Base-by-base conservation (phyloP, 352 stramenopile species). In the Peronospora belbahrii region DNA sequence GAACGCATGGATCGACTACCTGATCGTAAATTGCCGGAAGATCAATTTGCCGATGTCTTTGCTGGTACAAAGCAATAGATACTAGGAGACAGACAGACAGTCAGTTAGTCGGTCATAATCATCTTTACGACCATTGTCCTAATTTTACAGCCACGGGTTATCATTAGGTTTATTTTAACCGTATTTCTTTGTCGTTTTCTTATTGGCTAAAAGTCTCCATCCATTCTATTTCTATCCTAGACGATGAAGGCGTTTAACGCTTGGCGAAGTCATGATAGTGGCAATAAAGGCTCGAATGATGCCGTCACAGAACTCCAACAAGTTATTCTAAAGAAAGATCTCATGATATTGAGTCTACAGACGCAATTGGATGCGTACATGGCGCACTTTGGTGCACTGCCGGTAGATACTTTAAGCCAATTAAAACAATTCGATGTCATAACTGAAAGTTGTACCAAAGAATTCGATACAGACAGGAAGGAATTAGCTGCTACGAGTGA, bases 31-130 rank as follows among this genome's bases (percentile, higher is more conserved):
- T 52, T 83, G 42, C 85, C 82, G 4, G 76, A 70, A 39, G 82
- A 94, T 57, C 63, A 95, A 54, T 89, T 96, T 49, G 81, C 78
- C 15, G 81, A 93, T 35, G 81, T 93, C 15, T 93, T 93, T 59
- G 68, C 81, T 20, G 81, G 74, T 30, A 50, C 56, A 25, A 67
- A 72, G 49, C 66, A 67, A 34, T 62, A 63, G 48, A 8, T 42
- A n/a, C n/a, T n/a, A n/a, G n/a, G n/a, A n/a, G n/a, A n/a, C n/a
- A n/a, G n/a, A n/a, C n/a, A n/a, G n/a, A n/a, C n/a, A n/a, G n/a
- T n/a, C n/a, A n/a, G n/a, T n/a, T n/a, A n/a, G n/a, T n/a, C n/a
- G n/a, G n/a, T n/a, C n/a, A n/a, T n/a, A n/a, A n/a, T 27, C 1
- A 27, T 27, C 0, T 27, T 27, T 27, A 27, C 1, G 9, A 27